Evolutionary conservation across 306 rosid species (phyloP).

Genomic region (Vachellia collinsii): DNA sequence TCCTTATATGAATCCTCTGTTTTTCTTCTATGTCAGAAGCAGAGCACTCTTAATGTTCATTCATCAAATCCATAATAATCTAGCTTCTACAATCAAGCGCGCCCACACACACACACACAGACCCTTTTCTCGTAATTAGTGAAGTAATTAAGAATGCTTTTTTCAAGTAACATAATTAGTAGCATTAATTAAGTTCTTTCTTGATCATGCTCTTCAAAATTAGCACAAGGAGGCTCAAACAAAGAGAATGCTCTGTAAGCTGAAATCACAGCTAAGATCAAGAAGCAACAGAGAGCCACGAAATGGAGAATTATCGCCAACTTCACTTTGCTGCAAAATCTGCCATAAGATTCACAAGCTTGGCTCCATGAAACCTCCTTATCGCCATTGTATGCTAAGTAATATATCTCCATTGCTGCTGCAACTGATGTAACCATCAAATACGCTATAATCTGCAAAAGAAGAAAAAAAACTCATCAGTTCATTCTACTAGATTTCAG

Average conservation of each 20-base stretch:
- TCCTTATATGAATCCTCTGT: background rate
- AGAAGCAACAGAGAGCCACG: constrained; percentile 58
- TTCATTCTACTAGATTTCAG: no score
- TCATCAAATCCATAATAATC: background rate
- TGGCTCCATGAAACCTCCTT: constrained; percentile 87
- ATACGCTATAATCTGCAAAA: no score
- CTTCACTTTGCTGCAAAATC: constrained; percentile 77
- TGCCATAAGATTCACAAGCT: constrained; percentile 70
- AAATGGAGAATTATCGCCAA: constrained; percentile 65
- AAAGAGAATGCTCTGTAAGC: constrained; percentile 70
- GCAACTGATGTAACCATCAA: no score
- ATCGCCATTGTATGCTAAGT: constrained; percentile 67
- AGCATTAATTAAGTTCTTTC: constrained; percentile 31
- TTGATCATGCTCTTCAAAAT: constrained; percentile 45
- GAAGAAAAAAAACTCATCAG: background rate
- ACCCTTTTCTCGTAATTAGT: no score
- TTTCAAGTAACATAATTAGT: background rate
- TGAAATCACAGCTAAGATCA: constrained; percentile 68
- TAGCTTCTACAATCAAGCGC: background rate
- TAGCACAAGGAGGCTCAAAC: constrained; percentile 61
- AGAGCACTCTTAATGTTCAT: background rate
- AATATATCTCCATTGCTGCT: constrained; percentile 66
- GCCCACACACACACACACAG: no score
- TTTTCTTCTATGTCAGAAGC: background rate
- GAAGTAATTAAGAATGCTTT: background rate